Percentiles rank a stretch among this genome's conserved stretches.
Conservation (phyloP, 257 asterid genomes). For the Primulina huaijiensis region DNA sequence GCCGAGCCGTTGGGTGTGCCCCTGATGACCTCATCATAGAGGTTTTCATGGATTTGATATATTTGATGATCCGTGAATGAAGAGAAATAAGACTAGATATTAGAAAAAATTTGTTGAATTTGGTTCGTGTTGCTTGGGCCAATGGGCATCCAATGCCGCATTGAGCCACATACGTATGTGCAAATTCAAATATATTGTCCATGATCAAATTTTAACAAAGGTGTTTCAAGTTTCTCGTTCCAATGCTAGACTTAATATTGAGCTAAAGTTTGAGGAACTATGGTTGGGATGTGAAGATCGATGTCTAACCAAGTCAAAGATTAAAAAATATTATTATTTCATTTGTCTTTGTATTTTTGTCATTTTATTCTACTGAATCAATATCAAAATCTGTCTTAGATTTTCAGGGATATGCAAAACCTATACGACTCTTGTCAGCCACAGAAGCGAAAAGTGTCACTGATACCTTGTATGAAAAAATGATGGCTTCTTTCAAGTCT, state of each 20-base stretch:
- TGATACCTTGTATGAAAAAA: slow-evolving; percentile 37
- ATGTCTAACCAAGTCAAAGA: not conserved
- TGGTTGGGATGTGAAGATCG: too few species aligned
- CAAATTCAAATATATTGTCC: too few species aligned
- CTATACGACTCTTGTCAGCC: slow-evolving; percentile 61
- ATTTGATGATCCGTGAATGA: not conserved
- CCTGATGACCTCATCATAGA: not conserved
- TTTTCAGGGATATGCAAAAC: slow-evolving; percentile 81
- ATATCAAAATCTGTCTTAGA: slow-evolving; percentile 35
- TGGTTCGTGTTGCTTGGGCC: not conserved
- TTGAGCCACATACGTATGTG: not conserved
- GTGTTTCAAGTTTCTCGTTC: too few species aligned
- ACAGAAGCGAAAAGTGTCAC: slow-evolving; percentile 35
- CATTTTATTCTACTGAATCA: not conserved
- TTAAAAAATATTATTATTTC: not conserved
- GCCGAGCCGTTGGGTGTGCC: not conserved
- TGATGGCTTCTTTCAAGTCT: slow-evolving; percentile 27
- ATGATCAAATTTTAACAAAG: too few species aligned
- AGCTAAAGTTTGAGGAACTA: too few species aligned
- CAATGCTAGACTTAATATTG: too few species aligned
- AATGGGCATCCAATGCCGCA: not conserved
- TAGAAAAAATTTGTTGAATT: not conserved
- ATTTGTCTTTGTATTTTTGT: not conserved
- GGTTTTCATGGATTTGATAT: not conserved
- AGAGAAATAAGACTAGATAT: not conserved